Conservation (phyloP, 805 yeast species). For the Yamadazyma takamatsuzukensis region DNA sequence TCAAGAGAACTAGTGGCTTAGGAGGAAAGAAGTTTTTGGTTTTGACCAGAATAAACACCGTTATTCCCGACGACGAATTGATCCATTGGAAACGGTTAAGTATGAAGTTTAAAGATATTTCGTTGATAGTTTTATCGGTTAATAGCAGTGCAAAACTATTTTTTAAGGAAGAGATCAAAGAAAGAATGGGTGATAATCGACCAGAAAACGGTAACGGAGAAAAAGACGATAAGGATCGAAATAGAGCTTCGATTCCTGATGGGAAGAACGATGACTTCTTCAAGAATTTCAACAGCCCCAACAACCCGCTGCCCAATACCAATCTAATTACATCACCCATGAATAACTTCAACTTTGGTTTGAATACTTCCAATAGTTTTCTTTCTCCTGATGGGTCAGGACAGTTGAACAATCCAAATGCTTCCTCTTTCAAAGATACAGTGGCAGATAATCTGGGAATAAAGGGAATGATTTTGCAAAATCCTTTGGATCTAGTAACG, state of each 20-base stretch:
- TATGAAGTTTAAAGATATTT: constrained; percentile 50
- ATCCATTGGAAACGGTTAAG: constrained; percentile 76
- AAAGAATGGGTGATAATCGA: neutral
- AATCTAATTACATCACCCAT: constrained; percentile 28
- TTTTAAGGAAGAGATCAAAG: constrained; percentile 17
- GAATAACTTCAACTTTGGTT: constrained; percentile 21
- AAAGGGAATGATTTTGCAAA: constrained; percentile 35
- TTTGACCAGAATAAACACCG: constrained; percentile 65
- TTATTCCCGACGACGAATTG: constrained; percentile 78
- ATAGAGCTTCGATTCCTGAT: constrained; percentile 1
- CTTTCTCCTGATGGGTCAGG: constrained; percentile 22
- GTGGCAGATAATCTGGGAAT: no score
- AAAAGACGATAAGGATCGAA: neutral
- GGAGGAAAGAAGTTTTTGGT: constrained; percentile 61
- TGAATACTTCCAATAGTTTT: constrained; percentile 29
- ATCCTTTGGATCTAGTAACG: constrained; percentile 47
- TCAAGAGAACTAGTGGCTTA: constrained; percentile 26
- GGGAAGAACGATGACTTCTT: constrained; percentile 17
- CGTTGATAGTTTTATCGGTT: constrained; percentile 67
- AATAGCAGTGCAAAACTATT: constrained; percentile 51
- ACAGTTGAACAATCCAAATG: no score
- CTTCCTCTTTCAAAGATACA: no score
- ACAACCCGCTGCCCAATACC: constrained; percentile 22
- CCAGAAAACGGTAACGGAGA: neutral
- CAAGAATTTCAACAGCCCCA: constrained; percentile 16